Evolutionary conservation across 257 asterid genomes (phyloP).

Genomic region (Petunia axillaris): DNA sequence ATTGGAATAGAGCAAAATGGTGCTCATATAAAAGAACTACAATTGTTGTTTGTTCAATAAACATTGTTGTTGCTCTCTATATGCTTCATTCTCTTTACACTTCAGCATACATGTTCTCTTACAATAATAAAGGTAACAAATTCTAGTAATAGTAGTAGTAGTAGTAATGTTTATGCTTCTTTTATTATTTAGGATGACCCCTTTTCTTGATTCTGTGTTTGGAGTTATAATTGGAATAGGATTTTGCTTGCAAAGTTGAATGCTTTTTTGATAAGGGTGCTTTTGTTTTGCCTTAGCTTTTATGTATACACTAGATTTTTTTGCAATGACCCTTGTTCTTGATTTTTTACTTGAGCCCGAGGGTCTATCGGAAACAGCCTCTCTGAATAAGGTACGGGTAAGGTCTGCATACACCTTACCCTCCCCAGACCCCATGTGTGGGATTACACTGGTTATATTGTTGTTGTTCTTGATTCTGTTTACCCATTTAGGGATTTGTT

Average conservation of each 20-base stretch:
- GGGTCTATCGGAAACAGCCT: too few species aligned
- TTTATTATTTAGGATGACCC: neutral
- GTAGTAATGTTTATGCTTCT: neutral
- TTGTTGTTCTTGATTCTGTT: too few species aligned
- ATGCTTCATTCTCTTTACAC: slow-evolving; percentile 76
- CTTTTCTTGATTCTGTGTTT: neutral
- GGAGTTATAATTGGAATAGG: neutral
- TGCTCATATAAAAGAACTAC: slow-evolving; percentile 81
- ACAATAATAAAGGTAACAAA: slow-evolving; percentile 50
- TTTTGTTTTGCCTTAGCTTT: too few species aligned
- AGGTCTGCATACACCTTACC: too few species aligned
- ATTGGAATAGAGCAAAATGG: slow-evolving; percentile 50
- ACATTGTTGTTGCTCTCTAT: slow-evolving; percentile 74
- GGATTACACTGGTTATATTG: too few species aligned
- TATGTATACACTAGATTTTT: too few species aligned
- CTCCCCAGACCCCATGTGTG: too few species aligned
- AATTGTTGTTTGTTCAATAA: slow-evolving; percentile 64
- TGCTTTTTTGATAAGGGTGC: neutral
- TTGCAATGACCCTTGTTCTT: neutral
- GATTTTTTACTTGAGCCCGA: too few species aligned
- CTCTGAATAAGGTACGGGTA: too few species aligned
- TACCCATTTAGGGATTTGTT: neutral
- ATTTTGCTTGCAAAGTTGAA: neutral
- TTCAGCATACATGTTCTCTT: slow-evolving; percentile 69
- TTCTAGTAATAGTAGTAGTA: neutral